phyloP scores from a whole-genome alignment of 768 basidiomycete genomes.

The Kwoniella sp. region DNA sequence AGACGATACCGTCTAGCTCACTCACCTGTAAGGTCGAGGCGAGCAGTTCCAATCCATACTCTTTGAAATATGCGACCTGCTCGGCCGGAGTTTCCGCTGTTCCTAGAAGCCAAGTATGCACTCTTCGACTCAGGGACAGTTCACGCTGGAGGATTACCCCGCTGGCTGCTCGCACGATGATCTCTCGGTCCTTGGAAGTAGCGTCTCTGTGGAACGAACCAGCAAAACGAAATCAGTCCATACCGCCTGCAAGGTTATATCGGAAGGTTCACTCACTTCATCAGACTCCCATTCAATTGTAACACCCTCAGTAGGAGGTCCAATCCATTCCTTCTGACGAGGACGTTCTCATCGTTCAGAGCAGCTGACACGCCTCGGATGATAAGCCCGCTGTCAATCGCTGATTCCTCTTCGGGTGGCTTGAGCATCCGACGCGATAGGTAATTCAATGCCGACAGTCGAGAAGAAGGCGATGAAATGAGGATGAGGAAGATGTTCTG shows the following conservation, averaged over 20 bases:
- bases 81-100: conserved; percentile 73
- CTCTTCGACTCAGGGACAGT: conserved; percentile 83
- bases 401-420: conserved; percentile 57
- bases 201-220: conserved; percentile 49
- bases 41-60: conserved; percentile 73
- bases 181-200: conserved; percentile 70
- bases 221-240: not conserved
- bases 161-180: conserved; percentile 82
- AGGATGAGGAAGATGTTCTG: conserved; percentile 94
- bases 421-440: conserved; percentile 74
- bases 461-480: conserved; percentile 80
- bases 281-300: conserved; percentile 16
- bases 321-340: conserved; percentile 81
- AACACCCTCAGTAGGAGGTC: conserved; percentile 66
- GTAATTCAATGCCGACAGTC: conserved; percentile 84
- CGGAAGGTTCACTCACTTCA: not conserved
- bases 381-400: conserved; percentile 80
- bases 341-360: conserved; percentile 87
- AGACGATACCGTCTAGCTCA: not conserved
- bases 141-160: conserved; percentile 90
- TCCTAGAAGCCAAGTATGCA: conserved; percentile 92
- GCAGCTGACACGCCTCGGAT: conserved; percentile 87
- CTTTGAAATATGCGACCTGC: conserved; percentile 71
- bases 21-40: conserved; percentile 68
- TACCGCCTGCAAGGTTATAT: conserved; percentile 1